Percentiles rank a stretch among this genome's conserved stretches.
These are phyloP conservation scores for Metschnikowia koreensis DNA, from an alignment of 805 yeast species.

Conservation along the genomic window DNA sequence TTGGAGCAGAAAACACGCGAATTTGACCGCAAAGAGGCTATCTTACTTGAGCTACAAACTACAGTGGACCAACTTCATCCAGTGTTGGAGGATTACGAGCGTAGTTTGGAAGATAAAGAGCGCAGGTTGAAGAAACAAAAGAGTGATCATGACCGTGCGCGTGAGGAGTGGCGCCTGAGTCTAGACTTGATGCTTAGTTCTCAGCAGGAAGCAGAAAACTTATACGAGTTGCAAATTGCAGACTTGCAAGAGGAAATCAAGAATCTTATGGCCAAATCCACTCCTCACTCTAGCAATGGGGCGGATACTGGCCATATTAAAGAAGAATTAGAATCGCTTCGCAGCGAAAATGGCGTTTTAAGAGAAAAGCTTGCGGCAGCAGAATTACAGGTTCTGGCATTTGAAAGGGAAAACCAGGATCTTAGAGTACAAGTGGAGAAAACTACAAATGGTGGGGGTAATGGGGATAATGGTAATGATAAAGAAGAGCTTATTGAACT, in stretches of 20 bases:
- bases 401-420: neutral
- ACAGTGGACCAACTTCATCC: conserved; percentile 52
- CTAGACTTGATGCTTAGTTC: conserved; percentile 54
- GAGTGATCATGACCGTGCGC: conserved; percentile 48
- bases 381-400: neutral
- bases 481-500: conserved; percentile 9
- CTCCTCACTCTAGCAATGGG: neutral
- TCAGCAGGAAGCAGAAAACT: conserved; percentile 52
- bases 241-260: conserved; percentile 27
- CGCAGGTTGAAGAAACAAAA: conserved; percentile 46
- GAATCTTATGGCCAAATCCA: neutral
- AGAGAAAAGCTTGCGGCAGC: neutral
- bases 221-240: conserved; percentile 46
- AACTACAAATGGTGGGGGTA: neutral
- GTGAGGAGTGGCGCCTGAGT: conserved; percentile 58
- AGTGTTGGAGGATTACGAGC: conserved; percentile 45
- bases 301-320: neutral
- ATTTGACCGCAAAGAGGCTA: conserved; percentile 43
- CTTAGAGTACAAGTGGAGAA: neutral
- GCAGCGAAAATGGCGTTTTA: conserved; percentile 1
- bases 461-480: neutral
- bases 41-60: conserved; percentile 47
- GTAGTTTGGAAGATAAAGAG: conserved; percentile 44
- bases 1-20: conserved; percentile 19
- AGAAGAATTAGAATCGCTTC: neutral